phyloP scores from a whole-genome alignment of 495 filamentous ascomycete species.

The Collariella sp. region DNA sequence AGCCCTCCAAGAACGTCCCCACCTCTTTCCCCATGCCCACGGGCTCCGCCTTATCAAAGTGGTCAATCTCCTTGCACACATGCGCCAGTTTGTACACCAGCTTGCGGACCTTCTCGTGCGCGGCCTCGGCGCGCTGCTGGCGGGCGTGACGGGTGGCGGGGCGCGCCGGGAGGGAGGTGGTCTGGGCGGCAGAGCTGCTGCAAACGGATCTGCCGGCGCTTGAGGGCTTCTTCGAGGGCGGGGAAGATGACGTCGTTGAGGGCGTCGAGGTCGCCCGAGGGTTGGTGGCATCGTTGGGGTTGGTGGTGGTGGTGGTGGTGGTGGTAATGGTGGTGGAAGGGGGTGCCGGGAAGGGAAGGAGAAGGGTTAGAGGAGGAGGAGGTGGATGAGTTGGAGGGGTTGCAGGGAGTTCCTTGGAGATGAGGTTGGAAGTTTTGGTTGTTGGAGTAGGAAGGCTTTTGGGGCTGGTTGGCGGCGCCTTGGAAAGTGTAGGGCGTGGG shows the following conservation, averaged over 20 bases:
- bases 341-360: conserved; percentile 38
- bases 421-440: conserved; percentile 8
- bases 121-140: conserved; percentile 57
- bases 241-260: conserved; percentile 81
- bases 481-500: too few species aligned
- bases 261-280: conserved; percentile 50
- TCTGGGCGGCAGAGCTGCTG: conserved; percentile 45
- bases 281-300: too few species aligned
- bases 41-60: conserved; percentile 68
- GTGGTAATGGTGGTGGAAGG: too few species aligned
- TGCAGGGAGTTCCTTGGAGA: conserved; percentile 22
- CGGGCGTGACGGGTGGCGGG: conserved; percentile 33
- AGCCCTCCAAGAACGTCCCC: conserved; percentile 76
- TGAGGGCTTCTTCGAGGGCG: conserved; percentile 79
- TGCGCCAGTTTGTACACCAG: conserved; percentile 67
- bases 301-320: too few species aligned
- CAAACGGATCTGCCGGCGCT: conserved; percentile 61
- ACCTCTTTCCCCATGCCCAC: conserved; percentile 90
- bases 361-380: conserved; percentile 3
- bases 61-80: conserved; percentile 79
- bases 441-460: conserved; percentile 1
- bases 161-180: conserved; percentile 23
- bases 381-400: conserved; percentile 3
- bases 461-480: neutral
- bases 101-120: conserved; percentile 72